phyloP scores from a whole-genome alignment of 2,329 filamentous ascomycete genomes.

The Neoscytalidium dimidiatum region DNA sequence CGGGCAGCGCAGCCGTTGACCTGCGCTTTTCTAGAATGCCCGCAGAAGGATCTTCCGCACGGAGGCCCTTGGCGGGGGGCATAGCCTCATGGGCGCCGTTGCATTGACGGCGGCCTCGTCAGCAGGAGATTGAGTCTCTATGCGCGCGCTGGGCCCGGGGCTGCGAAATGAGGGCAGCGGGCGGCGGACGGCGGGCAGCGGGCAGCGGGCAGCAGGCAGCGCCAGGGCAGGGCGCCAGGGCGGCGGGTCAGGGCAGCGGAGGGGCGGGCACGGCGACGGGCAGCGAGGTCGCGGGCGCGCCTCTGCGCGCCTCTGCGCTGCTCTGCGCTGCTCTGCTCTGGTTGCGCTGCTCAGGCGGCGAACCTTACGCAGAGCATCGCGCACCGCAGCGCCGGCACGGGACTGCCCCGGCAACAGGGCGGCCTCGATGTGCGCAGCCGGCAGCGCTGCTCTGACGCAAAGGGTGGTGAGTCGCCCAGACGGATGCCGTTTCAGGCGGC shows the following conservation, averaged over 20 bases:
- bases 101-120: conserved; percentile 13
- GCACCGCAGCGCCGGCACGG: conserved; percentile 16
- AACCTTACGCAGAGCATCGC: conserved; percentile 19
- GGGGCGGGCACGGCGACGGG: too few relatives aligned
- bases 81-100: conserved; percentile 7
- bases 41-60: conserved; percentile 42
- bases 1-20: conserved; percentile 27
- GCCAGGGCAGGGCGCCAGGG: too few relatives aligned
- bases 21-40: conserved; percentile 40
- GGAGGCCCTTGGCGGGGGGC: conserved; percentile 27
- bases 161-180: conserved; percentile 12
- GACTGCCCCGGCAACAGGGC: neutral
- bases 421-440: conserved; percentile 7
- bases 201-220: too few relatives aligned
- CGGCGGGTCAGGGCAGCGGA: too few relatives aligned
- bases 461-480: conserved; percentile 38
- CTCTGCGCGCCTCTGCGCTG: too few relatives aligned
- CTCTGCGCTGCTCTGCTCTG: too few relatives aligned
- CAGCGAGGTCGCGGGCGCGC: too few relatives aligned
- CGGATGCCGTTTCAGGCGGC: conserved; percentile 42
- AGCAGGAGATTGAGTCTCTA: conserved; percentile 17
- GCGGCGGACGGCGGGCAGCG: neutral
- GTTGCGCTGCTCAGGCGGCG: neutral
- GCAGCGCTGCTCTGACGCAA: conserved; percentile 32
- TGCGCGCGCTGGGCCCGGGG: conserved; percentile 1